Conservation (phyloP, 2,329 filamentous ascomycete species). For the Orbilia blumenaviensis region DNA sequence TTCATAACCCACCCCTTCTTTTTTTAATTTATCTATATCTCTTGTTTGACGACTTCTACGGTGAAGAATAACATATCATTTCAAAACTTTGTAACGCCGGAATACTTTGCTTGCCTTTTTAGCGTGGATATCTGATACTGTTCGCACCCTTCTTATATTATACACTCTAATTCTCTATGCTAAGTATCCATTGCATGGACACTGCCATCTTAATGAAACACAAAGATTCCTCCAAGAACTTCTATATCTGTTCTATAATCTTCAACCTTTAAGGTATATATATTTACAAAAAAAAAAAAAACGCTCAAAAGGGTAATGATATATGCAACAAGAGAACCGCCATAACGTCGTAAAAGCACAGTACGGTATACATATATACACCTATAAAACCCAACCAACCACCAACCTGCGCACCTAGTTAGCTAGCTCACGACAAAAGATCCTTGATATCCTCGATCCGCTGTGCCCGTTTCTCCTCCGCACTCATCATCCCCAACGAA, state of each 20-base stretch:
- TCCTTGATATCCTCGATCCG: slow-evolving; percentile 94
- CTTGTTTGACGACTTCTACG: too few species aligned
- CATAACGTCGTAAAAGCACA: not conserved
- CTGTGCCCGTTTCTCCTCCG: slow-evolving; percentile 90
- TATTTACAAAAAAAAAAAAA: slow-evolving; percentile 10
- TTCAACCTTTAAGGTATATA: not conserved
- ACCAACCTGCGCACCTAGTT: too few species aligned
- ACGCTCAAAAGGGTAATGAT: too few species aligned
- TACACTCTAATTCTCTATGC: not conserved
- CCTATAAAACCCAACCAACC: not conserved
- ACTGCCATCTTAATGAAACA: not conserved
- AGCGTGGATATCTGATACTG: not conserved
- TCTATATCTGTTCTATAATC: not conserved
- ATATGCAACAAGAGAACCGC: not conserved
- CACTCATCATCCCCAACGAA: slow-evolving; percentile 90
- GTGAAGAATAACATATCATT: too few species aligned
- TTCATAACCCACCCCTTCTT: not conserved
- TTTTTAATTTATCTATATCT: too few species aligned
- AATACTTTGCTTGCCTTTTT: too few species aligned
- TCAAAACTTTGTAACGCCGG: too few species aligned
- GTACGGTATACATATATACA: too few species aligned
- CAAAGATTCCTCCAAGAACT: not conserved
- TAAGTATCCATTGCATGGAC: not conserved
- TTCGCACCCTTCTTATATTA: not conserved
- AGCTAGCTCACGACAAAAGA: slow-evolving; percentile 75